Evolutionary conservation across 345 rosid species (phyloP).

Genomic region (Brassica rapa): DNA sequence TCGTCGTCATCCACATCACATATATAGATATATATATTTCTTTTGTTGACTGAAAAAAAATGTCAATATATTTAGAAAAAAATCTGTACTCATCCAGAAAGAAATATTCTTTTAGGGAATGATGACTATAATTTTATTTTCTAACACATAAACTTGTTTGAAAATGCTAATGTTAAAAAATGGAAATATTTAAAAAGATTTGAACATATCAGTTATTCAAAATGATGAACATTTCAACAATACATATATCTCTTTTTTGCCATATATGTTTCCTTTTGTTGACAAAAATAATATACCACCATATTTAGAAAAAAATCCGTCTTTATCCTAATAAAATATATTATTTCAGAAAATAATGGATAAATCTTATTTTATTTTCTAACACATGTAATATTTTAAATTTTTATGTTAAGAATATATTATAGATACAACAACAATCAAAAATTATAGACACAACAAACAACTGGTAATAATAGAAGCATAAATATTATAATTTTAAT

Average conservation of each 20-base stretch:
- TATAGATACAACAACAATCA: too few species aligned
- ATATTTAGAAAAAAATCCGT: background rate
- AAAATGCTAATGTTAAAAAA: background rate
- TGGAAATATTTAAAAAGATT: background rate
- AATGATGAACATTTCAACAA: background rate
- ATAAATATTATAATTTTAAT: too few species aligned
- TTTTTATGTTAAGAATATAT: background rate
- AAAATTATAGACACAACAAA: too few species aligned
- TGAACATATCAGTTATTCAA: background rate
- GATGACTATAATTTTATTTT: background rate
- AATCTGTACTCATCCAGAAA: background rate
- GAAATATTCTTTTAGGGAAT: background rate
- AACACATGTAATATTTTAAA: background rate
- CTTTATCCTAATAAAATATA: background rate
- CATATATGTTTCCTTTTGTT: background rate
- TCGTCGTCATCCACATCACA: background rate
- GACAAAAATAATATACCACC: background rate
- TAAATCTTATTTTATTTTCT: background rate
- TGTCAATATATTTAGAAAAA: background rate
- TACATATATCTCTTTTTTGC: background rate
- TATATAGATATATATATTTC: too few species aligned
- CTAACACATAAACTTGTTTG: background rate
- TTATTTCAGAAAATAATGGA: background rate
- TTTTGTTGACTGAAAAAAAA: background rate
- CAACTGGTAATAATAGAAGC: too few species aligned